Conservation (phyloP, 2,329 filamentous ascomycete genomes). For the Ceratocystis papillata region DNA sequence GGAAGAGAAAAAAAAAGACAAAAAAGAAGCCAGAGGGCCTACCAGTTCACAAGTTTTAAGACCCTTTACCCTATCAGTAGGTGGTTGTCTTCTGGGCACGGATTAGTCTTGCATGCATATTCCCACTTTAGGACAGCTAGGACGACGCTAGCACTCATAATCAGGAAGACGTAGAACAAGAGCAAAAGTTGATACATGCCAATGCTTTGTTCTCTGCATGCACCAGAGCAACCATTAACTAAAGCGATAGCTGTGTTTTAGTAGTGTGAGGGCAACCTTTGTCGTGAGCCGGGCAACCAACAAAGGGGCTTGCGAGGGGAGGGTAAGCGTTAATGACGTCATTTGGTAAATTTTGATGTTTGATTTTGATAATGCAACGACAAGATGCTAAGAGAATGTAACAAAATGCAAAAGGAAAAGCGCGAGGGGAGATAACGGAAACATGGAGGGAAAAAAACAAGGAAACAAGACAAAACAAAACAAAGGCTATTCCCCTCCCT, state of each 20-base stretch:
- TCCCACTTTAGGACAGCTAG: no score
- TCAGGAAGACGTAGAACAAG: background rate
- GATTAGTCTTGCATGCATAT: no score
- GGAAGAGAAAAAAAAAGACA: background rate
- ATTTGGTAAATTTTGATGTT: background rate
- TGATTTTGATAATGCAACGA: no score
- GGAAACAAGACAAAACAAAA: background rate
- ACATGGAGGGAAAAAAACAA: background rate
- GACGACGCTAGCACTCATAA: background rate
- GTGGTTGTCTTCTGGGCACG: no score
- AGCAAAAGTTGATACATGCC: background rate
- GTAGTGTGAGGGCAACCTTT: background rate
- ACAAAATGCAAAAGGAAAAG: background rate
- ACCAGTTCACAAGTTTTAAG: no score
- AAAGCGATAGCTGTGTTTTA: background rate
- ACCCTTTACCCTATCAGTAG: no score
- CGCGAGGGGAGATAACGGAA: background rate
- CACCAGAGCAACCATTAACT: background rate
- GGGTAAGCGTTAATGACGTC: background rate
- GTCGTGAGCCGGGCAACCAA: background rate
- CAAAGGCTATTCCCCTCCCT: background rate
- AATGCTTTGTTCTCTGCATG: background rate
- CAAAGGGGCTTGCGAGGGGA: background rate
- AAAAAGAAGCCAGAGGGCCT: background rate
- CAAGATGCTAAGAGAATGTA: no score